Evolutionary conservation across 225 moss, liverwort and hornwort species (phyloP).

Genomic region (Thuidium tamariscinum): DNA sequence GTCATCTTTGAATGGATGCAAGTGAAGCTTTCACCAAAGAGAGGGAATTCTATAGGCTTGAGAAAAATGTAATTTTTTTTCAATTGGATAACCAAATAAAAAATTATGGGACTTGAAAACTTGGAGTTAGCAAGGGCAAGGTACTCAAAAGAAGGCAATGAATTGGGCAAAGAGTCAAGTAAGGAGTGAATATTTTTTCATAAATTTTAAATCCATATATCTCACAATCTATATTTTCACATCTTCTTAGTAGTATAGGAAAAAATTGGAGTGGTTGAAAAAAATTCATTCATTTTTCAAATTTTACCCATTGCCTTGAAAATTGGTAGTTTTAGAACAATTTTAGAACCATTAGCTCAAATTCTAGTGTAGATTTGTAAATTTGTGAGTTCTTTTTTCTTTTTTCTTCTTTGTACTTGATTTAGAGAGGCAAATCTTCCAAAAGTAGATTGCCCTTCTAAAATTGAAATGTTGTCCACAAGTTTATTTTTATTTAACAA

Average conservation of each 20-base stretch:
- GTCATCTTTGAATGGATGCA: background rate
- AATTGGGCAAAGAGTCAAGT: background rate
- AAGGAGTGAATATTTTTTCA: background rate
- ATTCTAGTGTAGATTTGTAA: background rate
- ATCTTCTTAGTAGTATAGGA: background rate
- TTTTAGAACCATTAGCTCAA: background rate
- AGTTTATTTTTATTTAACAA: too few species aligned
- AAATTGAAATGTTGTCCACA: background rate
- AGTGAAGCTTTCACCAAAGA: background rate
- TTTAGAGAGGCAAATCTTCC: background rate
- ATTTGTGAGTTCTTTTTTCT: background rate
- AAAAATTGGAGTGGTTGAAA: background rate
- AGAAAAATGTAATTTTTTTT: background rate
- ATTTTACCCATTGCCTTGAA: background rate
- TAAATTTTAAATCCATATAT: background rate
- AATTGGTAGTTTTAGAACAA: background rate
- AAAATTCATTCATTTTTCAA: background rate
- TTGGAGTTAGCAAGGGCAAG: rapidly evolving
- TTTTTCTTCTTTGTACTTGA: background rate
- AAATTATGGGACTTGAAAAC: background rate
- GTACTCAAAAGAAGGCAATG: background rate
- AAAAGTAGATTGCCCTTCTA: background rate
- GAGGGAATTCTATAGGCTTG: too few species aligned
- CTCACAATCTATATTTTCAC: background rate
- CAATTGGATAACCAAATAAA: background rate